A percentile compares a stretch with the other conserved stretches of the same genome.
phyloP scores from a whole-genome alignment of 2,329 filamentous ascomycete species.

The Aspergillus ochraceoroseus region DNA sequence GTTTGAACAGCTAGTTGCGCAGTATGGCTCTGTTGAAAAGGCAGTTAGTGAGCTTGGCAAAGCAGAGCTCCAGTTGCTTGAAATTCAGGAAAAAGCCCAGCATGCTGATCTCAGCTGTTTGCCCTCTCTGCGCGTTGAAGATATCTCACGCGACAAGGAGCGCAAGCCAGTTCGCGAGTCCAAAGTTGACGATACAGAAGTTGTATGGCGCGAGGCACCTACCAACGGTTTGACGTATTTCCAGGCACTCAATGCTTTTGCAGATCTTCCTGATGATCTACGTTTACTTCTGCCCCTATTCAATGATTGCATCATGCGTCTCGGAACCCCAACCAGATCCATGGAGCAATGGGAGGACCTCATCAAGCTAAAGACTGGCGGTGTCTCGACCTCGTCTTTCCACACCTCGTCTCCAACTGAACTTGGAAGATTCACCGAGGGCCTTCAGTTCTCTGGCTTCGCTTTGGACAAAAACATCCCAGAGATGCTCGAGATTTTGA shows the following conservation, averaged over 20 bases:
- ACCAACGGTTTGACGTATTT: constrained; percentile 98
- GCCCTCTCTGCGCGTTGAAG: constrained; percentile 79
- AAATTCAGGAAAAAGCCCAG: constrained; percentile 77
- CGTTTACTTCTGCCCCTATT: constrained; percentile 83
- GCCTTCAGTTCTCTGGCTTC: constrained; percentile 77
- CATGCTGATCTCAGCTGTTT: constrained; percentile 81
- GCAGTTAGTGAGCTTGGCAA: constrained; percentile 68
- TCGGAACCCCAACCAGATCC: constrained; percentile 78
- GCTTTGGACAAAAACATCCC: constrained; percentile 85
- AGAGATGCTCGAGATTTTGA: constrained; percentile 82
- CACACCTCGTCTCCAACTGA: constrained; percentile 72
- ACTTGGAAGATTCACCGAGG: constrained; percentile 68
- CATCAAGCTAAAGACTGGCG: constrained; percentile 94
- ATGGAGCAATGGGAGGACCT: constrained; percentile 95
- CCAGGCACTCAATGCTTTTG: constrained; percentile 74
- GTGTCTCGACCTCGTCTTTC: constrained; percentile 78
- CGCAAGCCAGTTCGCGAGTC: constrained; percentile 61
- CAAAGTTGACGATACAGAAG: constrained; percentile 58
- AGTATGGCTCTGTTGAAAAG: constrained; percentile 65
- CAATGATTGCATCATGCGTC: constrained; percentile 84
- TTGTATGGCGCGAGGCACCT: constrained; percentile 87
- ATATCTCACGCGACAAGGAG: constrained; percentile 78
- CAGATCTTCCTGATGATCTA: constrained; percentile 76
- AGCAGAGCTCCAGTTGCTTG: constrained; percentile 72
- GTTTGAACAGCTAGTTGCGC: constrained; percentile 63